Conservation (phyloP, 2,329 filamentous ascomycete species). For the Aspergillus fischeri region DNA sequence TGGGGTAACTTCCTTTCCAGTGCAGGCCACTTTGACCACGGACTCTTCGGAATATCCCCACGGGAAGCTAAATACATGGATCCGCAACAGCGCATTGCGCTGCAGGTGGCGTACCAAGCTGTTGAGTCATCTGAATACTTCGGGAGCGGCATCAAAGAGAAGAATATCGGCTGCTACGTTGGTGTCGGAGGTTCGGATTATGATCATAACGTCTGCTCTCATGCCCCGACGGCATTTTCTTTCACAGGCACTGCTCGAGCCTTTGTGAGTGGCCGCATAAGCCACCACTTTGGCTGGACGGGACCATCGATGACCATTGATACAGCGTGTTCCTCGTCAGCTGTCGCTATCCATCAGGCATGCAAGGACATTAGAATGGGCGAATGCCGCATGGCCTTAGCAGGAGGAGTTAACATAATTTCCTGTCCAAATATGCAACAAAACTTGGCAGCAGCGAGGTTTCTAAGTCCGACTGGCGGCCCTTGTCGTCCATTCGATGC, state of each 20-base stretch:
- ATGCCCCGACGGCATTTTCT: background rate
- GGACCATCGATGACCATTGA: conserved; percentile 11
- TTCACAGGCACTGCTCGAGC: conserved; percentile 22
- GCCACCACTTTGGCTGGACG: conserved; percentile 6
- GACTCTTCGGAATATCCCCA: conserved; percentile 22
- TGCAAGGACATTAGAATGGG: background rate
- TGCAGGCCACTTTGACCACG: conserved; percentile 19
- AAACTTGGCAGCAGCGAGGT: background rate
- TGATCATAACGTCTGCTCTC: background rate
- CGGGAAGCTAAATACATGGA: conserved; percentile 23
- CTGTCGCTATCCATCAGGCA: conserved; percentile 8
- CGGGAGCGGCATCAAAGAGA: background rate
- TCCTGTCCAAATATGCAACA: background rate
- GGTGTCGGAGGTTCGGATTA: background rate
- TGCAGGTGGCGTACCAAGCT: conserved; percentile 28
- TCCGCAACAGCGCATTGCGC: conserved; percentile 23
- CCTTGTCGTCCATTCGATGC: background rate
- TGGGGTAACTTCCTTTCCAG: background rate
- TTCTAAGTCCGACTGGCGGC: background rate
- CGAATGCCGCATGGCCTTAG: background rate
- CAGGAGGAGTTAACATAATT: background rate
- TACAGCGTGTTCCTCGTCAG: conserved; percentile 13
- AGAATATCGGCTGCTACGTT: background rate
- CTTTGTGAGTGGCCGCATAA: conserved; percentile 8
- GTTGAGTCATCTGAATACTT: conserved; percentile 26